Conservation (phyloP, 2,329 filamentous ascomycete species). For the Nigrospora osmanthi region DNA sequence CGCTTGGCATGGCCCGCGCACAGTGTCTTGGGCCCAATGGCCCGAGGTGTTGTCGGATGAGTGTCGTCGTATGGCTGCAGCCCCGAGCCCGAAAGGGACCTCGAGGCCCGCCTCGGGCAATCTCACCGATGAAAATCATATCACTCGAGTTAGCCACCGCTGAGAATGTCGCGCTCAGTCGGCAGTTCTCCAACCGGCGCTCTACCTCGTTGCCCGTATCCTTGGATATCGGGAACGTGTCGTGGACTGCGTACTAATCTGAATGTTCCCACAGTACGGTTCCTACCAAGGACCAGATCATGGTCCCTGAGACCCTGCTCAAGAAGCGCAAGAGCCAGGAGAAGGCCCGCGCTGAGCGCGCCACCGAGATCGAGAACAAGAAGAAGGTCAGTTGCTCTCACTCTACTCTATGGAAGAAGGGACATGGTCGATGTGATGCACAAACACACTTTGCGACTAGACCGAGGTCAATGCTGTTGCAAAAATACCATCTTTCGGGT, state of each 20-base stretch:
- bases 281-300: slow-evolving; percentile 88
- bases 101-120: not conserved
- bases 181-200: slow-evolving; percentile 91
- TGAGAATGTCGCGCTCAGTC: slow-evolving; percentile 85
- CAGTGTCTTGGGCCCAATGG: slow-evolving; percentile 28
- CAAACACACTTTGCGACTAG: slow-evolving; percentile 88
- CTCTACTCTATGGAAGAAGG: slow-evolving; percentile 9
- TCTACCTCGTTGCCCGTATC: slow-evolving; percentile 31
- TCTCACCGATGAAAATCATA: slow-evolving; percentile 75
- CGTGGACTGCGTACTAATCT: slow-evolving; percentile 75
- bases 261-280: slow-evolving; percentile 62
- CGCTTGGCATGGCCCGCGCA: slow-evolving; percentile 36
- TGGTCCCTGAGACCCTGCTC: slow-evolving; percentile 98
- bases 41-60: slow-evolving; percentile 74
- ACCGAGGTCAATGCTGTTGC: slow-evolving; percentile 95
- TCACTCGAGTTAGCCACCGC: slow-evolving; percentile 75
- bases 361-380: slow-evolving; percentile 73
- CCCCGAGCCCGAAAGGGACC: not conserved
- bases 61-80: slow-evolving; percentile 23
- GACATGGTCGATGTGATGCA: slow-evolving; percentile 66
- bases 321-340: slow-evolving; percentile 99
- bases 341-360: slow-evolving; percentile 90
- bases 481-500: slow-evolving; percentile 99
- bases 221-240: not conserved
- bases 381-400: slow-evolving; percentile 68